Conservation (phyloP, 2,329 filamentous ascomycete species). For the Fusarium sp. region DNA sequence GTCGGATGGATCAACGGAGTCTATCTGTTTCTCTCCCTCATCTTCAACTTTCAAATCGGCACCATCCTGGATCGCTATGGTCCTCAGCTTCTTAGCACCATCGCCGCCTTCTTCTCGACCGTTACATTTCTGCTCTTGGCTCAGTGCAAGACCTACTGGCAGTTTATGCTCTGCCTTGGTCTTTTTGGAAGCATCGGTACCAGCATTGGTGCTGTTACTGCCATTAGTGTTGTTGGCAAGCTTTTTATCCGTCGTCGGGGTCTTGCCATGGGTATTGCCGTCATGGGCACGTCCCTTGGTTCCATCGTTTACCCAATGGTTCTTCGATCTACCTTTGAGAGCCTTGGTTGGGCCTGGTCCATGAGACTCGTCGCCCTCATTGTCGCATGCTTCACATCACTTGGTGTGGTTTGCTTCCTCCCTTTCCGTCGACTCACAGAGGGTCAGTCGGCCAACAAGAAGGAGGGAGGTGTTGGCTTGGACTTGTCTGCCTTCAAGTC, state of each 20-base stretch:
- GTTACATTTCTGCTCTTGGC: constrained; percentile 56
- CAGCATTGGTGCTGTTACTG: constrained; percentile 48
- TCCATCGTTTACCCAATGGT: constrained; percentile 47
- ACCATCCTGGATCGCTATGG: constrained; percentile 59
- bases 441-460: background rate
- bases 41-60: constrained; percentile 58
- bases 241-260: constrained; percentile 30
- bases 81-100: constrained; percentile 50
- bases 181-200: constrained; percentile 54
- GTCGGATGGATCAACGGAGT: constrained; percentile 60
- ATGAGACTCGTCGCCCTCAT: constrained; percentile 45
- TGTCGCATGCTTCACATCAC: constrained; percentile 34
- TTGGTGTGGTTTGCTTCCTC: constrained; percentile 47
- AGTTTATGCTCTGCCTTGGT: constrained; percentile 57
- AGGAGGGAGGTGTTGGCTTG: constrained; percentile 23
- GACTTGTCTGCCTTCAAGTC: constrained; percentile 53
- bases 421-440: constrained; percentile 39
- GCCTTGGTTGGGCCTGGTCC: constrained; percentile 47
- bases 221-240: constrained; percentile 46
- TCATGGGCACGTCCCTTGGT: constrained; percentile 39
- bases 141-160: constrained; percentile 59
- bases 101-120: constrained; percentile 50
- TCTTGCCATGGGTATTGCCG: constrained; percentile 27
- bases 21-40: constrained; percentile 55
- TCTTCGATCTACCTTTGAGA: constrained; percentile 40